phyloP scores from a whole-genome alignment of 192 early-diverging fungal species.

The Linnemannia exigua region DNA sequence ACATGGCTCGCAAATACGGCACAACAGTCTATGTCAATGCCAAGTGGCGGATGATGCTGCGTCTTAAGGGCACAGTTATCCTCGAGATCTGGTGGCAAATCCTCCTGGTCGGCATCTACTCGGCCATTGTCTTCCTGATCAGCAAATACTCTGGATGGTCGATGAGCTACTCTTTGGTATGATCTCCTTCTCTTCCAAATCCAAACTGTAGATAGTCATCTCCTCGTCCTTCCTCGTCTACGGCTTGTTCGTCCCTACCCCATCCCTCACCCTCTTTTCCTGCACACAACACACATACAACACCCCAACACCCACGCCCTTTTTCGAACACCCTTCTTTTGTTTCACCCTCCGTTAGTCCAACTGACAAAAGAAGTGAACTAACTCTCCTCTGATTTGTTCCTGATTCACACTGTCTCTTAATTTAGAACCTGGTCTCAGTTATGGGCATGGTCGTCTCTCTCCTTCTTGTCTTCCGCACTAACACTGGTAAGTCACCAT shows the following conservation, averaged over 20 bases:
- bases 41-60: constrained; percentile 31
- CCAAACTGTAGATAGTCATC: not conserved
- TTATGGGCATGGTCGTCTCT: constrained; percentile 47
- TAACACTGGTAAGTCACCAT: constrained; percentile 67
- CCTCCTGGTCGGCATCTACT: constrained; percentile 19
- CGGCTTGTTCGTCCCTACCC: not conserved
- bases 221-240: not conserved
- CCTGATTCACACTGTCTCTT: not conserved
- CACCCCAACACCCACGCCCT: not conserved
- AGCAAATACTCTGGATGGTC: constrained; percentile 13
- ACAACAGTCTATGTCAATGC: constrained; percentile 8
- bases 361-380: not conserved
- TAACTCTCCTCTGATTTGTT: not conserved
- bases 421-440: constrained; percentile 17
- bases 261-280: too few species aligned
- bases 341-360: not conserved
- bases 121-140: constrained; percentile 10
- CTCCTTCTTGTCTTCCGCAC: constrained; percentile 76
- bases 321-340: not conserved
- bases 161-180: constrained; percentile 16
- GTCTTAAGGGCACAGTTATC: constrained; percentile 32
- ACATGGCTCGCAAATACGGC: constrained; percentile 19
- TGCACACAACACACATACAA: too few species aligned
- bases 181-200: not conserved
- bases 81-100: constrained; percentile 31